Conservation (phyloP, 108 stramenopile species). For the Cylindrotheca closterium region DNA sequence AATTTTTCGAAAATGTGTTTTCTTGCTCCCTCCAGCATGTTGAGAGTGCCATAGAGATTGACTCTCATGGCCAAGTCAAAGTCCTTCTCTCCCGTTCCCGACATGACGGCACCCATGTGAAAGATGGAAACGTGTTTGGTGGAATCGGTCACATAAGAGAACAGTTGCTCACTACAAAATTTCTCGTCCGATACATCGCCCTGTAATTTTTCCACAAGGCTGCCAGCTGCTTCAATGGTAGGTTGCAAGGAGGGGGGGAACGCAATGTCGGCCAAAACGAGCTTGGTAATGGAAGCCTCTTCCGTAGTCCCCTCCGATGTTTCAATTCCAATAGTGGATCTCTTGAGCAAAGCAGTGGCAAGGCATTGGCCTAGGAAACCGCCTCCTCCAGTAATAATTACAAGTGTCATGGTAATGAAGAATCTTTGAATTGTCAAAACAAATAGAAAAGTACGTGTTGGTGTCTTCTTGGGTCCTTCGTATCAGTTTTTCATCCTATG, state of each 20-base stretch:
- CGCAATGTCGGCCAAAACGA: constrained; percentile 40
- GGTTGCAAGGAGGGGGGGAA: constrained; percentile 7
- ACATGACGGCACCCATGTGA: constrained; percentile 62
- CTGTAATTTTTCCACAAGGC: constrained; percentile 3
- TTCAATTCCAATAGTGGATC: neutral
- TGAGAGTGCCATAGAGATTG: constrained; percentile 47
- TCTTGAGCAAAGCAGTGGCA: constrained; percentile 35
- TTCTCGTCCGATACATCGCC: constrained; percentile 42
- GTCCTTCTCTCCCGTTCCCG: constrained; percentile 44
- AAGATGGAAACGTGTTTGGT: constrained; percentile 42
- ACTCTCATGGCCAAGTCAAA: constrained; percentile 46
- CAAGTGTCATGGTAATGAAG: too few species aligned
- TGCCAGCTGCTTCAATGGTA: neutral
- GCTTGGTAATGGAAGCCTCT: constrained; percentile 21
- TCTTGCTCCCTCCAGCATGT: constrained; percentile 59
- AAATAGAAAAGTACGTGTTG: too few species aligned
- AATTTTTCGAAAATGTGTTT: constrained; percentile 1
- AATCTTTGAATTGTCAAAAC: too few species aligned
- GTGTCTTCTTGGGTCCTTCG: too few species aligned
- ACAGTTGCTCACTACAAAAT: constrained; percentile 37
- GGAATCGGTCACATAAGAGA: constrained; percentile 10
- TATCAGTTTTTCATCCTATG: too few species aligned
- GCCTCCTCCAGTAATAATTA: constrained; percentile 59
- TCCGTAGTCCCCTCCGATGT: neutral
- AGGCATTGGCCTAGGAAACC: constrained; percentile 67